phyloP scores from a whole-genome alignment of 192 early-diverging fungal genomes.

The Linnemannia elongata region DNA sequence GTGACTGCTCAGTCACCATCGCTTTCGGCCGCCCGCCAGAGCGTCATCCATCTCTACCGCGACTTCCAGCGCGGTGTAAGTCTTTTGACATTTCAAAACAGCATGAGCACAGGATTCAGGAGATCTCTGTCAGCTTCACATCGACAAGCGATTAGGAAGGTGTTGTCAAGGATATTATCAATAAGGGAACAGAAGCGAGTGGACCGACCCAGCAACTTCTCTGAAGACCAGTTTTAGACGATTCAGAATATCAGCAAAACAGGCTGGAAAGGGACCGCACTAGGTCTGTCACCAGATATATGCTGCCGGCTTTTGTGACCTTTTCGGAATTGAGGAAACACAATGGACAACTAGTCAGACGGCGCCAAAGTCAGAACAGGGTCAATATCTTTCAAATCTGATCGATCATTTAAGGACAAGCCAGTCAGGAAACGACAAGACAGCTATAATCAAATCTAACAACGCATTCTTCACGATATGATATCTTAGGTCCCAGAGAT shows the following conservation, averaged over 20 bases:
- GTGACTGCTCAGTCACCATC: slow-evolving; percentile 70
- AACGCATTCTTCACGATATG: not conserved
- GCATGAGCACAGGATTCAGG: not conserved
- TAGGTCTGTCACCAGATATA: too few species aligned
- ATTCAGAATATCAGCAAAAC: too few species aligned
- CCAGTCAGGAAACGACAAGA: not conserved
- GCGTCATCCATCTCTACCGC: slow-evolving; percentile 78
- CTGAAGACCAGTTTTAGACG: too few species aligned
- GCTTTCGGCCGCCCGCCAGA: slow-evolving; percentile 71
- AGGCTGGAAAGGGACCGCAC: too few species aligned
- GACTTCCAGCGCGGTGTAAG: slow-evolving; percentile 77
- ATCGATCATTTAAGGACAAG: not conserved
- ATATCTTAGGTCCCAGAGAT: slow-evolving; percentile 75
- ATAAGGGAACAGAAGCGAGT: not conserved
- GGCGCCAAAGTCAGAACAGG: not conserved
- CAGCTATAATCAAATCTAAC: too few species aligned
- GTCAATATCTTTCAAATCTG: not conserved
- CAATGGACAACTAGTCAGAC: too few species aligned
- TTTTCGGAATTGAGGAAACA: not conserved
- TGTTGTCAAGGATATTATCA: not conserved
- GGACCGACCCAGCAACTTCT: not conserved
- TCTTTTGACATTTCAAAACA: slow-evolving; percentile 1
- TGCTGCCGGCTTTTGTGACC: not conserved
- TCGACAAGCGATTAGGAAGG: not conserved
- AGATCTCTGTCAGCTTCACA: not conserved